Evolutionary conservation across 2,329 filamentous ascomycete species (phyloP).

Genomic region (Fusarium sp.): DNA sequence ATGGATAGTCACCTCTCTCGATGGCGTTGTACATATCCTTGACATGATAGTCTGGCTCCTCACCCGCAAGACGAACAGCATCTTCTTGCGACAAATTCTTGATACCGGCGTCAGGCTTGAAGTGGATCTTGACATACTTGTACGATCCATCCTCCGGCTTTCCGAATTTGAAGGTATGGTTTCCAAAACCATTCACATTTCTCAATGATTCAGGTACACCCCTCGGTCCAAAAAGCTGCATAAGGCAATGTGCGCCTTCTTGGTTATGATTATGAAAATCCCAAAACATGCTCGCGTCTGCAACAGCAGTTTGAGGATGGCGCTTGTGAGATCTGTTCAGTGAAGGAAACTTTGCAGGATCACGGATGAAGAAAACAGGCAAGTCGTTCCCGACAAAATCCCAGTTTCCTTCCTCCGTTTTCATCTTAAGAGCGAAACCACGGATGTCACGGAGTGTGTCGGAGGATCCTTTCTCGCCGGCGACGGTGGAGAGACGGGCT

Average conservation of each 20-base stretch:
- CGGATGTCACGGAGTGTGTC: constrained; percentile 9
- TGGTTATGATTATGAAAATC: constrained; percentile 15
- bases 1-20: neutral
- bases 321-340: constrained; percentile 7
- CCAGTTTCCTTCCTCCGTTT: constrained; percentile 13
- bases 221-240: neutral
- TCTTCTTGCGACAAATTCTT: constrained; percentile 1
- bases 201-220: neutral
- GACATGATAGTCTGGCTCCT: constrained; percentile 7
- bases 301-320: neutral
- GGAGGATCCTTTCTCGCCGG: neutral
- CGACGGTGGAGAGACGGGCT: constrained; percentile 1
- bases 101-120: constrained; percentile 11
- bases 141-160: constrained; percentile 12
- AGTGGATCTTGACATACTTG: constrained; percentile 17
- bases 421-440: constrained; percentile 14
- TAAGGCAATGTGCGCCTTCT: constrained; percentile 5
- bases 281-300: constrained; percentile 14
- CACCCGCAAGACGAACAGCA: neutral
- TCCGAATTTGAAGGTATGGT: constrained; percentile 8
- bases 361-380: constrained; percentile 10
- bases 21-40: constrained; percentile 7
- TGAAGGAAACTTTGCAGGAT: constrained; percentile 6
- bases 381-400: constrained; percentile 17
- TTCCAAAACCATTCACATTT: constrained; percentile 3